A percentile compares a stretch with the other conserved stretches of the same genome.
Evolutionary conservation across 75 land plant genomes (phyloP).

Genomic region (Cunninghamia lanceolata): DNA sequence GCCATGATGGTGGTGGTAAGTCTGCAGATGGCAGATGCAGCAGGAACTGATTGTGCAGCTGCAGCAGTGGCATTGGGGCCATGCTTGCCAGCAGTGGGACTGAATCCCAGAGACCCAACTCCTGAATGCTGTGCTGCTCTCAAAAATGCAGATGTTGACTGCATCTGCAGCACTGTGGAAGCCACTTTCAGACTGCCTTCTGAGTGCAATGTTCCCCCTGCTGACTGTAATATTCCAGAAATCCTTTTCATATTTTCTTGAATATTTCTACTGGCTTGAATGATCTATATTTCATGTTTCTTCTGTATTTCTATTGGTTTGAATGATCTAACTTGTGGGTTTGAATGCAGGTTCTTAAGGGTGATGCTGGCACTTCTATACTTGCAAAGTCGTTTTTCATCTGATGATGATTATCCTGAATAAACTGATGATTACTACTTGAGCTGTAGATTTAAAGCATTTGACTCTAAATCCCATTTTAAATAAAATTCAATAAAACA

Average conservation of each 20-base stretch:
- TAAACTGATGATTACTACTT: not conserved
- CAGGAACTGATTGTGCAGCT: not conserved
- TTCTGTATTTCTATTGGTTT: not conserved
- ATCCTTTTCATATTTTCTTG: not conserved
- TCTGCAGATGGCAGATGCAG: not conserved
- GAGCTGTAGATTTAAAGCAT: not conserved
- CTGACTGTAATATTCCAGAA: not conserved
- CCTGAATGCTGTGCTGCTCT: slow-evolving; percentile 7
- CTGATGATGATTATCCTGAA: not conserved
- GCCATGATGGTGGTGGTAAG: not conserved
- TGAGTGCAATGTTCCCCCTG: not conserved
- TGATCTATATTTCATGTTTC: not conserved
- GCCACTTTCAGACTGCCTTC: not conserved
- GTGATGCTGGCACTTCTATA: not conserved
- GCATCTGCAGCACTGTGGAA: not conserved
- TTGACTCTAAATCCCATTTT: not conserved
- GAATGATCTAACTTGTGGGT: not conserved
- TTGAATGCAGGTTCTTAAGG: not conserved
- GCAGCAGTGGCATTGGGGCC: not conserved
- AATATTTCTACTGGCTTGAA: not conserved
- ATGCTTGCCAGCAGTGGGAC: not conserved
- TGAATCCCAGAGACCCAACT: not conserved
- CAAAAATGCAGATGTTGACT: not conserved
- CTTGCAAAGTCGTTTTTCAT: not conserved
- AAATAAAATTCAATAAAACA: not conserved